A percentile compares a stretch with the other conserved stretches of the same genome.
These are phyloP conservation scores for Ganoderma leucocontextum DNA, from an alignment of 1,284 basidiomycete species.

Conservation along the genomic window DNA sequence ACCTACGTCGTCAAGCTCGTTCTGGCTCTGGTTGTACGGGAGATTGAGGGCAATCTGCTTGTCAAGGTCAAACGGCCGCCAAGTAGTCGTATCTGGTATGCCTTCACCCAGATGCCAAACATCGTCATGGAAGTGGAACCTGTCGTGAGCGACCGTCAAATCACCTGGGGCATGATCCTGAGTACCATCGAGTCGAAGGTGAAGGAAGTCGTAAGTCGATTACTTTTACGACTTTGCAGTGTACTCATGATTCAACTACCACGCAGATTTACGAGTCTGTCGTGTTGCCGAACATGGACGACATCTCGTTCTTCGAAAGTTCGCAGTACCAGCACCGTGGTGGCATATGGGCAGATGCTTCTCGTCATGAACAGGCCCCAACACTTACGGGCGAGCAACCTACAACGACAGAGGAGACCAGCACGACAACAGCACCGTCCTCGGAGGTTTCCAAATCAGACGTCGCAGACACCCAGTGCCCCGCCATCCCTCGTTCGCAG, in stretches of 20 bases:
- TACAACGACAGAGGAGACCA: slow-evolving; percentile 32
- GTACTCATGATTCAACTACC: slow-evolving; percentile 10
- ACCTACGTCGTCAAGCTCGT: slow-evolving; percentile 91
- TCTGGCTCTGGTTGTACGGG: slow-evolving; percentile 86
- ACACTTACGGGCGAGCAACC: slow-evolving; percentile 27
- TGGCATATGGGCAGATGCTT: slow-evolving; percentile 90
- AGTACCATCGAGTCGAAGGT: slow-evolving; percentile 90
- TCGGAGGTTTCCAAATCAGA: slow-evolving; percentile 32
- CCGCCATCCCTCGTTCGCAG: slow-evolving; percentile 40
- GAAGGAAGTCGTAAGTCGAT: slow-evolving; percentile 82
- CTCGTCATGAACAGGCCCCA: slow-evolving; percentile 52
- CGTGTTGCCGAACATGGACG: slow-evolving; percentile 98
- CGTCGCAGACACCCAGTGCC: slow-evolving; percentile 33
- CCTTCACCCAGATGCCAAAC: slow-evolving; percentile 92
- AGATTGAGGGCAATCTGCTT: slow-evolving; percentile 90
- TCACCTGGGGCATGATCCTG: slow-evolving; percentile 93
- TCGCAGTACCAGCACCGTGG: slow-evolving; percentile 73
- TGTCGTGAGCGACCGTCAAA: slow-evolving; percentile 91
- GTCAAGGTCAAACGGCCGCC: slow-evolving; percentile 96
- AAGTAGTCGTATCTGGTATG: slow-evolving; percentile 96
- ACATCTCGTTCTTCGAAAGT: slow-evolving; percentile 95
- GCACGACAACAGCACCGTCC: slow-evolving; percentile 32
- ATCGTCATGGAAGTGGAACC: slow-evolving; percentile 93
- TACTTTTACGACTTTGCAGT: background rate
- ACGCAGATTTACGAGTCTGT: slow-evolving; percentile 89